Evolutionary conservation across 495 filamentous ascomycete genomes (phyloP), one percentile per base, ranked within the genome.

Genomic region (Penicillium steckii): DNA sequence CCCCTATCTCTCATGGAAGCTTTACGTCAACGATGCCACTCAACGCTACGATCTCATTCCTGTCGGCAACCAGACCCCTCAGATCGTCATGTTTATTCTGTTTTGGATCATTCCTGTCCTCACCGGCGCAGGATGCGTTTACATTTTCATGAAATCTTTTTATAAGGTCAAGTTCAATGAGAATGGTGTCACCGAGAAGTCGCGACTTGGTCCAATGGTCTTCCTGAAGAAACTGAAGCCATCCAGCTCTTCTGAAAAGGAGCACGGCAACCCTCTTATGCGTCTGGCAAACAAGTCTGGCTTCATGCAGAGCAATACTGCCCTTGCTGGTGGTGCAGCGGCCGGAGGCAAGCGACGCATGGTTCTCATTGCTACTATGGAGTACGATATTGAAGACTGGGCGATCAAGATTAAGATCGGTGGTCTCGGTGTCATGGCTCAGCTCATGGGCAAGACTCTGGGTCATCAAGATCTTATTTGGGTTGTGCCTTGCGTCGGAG

Each of bases 121-220:
- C 8, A 77, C 76, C 3, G 83, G 71, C 15, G 64, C 61, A 1
- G 56, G 72, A 8, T 82, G 76, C 37, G 74, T 83, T 3, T 86
- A 76, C 62, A 65, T 80, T 17, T 88, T 85, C 70, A 76, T 85
- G 72, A 75, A 78, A 46, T 80, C 79, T n/a, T 88, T 87, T 71
- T 88, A 88, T 69, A 79, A 83, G 41, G 82, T 88, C 70, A 88
- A 88, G 65, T 81, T 88, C 72, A 88, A 87, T 64, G 73, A 86
- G 59, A 70, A 80, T 13, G 86, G 86, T 48, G 77, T 86, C 26
- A 72, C 60, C 21, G 70, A 80, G 33, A 79, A 80, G 59, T 41
- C 69, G 70, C 40, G 50, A 50, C 22, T 50, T 76, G 13, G 56
- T 73, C 70, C 75, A 0, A 52, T 78, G 10, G 64, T 65, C 4